These are phyloP conservation scores for Lolium multiflorum DNA, from an alignment of 176 grass and related monocot species.

Conservation along the genomic window DNA sequence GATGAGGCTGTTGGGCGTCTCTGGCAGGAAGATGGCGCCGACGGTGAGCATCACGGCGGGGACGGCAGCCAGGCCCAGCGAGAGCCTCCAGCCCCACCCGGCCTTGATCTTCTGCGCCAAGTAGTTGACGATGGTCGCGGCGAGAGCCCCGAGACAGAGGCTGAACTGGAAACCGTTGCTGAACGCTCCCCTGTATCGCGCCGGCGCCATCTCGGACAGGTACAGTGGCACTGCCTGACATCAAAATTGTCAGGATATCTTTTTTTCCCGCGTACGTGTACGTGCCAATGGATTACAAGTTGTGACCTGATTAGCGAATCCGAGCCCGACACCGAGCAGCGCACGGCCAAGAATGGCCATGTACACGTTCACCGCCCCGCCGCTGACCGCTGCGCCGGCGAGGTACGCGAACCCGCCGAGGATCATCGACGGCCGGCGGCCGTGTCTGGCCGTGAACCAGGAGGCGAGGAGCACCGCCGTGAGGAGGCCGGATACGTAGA, in stretches of 20 bases:
- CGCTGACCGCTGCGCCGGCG: constrained; percentile 52
- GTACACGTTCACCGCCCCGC: constrained; percentile 52
- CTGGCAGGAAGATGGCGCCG: constrained; percentile 7
- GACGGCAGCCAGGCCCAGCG: background rate
- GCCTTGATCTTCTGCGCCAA: constrained; percentile 3
- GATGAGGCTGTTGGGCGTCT: constrained; percentile 12
- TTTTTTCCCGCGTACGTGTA: background rate
- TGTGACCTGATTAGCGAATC: constrained; percentile 58
- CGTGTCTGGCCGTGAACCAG: constrained; percentile 44
- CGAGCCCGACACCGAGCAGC: constrained; percentile 67
- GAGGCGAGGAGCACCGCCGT: constrained; percentile 52
- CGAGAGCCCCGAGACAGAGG: constrained; percentile 5
- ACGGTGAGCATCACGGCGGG: constrained; percentile 6
- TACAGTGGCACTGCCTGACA: constrained; percentile 17
- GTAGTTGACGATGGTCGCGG: background rate
- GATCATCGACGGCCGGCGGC: constrained; percentile 65
- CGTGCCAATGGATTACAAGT: background rate
- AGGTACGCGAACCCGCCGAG: constrained; percentile 55
- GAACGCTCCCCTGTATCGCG: constrained; percentile 21
- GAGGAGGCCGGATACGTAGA: constrained; percentile 63
- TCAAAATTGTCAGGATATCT: background rate
- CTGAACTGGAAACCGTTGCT: constrained; percentile 13
- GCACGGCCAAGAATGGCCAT: constrained; percentile 66
- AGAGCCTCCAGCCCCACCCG: constrained; percentile 6
- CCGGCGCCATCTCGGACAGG: constrained; percentile 18